These are phyloP conservation scores for Zymoseptoria tritici DNA, from an alignment of 2,329 filamentous ascomycete genomes.

Conservation along the genomic window DNA sequence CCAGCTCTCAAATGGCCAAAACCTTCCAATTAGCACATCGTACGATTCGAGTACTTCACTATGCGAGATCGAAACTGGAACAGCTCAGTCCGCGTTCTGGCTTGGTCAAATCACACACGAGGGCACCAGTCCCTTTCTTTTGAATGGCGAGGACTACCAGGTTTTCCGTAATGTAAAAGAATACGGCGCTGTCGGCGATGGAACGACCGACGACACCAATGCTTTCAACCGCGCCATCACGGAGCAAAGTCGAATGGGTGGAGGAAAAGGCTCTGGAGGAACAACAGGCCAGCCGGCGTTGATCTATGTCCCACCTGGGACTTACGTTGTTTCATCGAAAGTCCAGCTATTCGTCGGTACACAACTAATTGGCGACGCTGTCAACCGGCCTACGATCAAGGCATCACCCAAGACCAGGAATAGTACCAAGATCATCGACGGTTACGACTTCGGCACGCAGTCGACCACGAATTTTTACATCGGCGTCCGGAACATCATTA, in stretches of 20 bases:
- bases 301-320: slow-evolving; percentile 23
- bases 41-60: slow-evolving; percentile 1
- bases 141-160: slow-evolving; percentile 50
- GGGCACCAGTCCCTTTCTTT: slow-evolving; percentile 58
- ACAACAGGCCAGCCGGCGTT: slow-evolving; percentile 53
- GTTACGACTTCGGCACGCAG: slow-evolving; percentile 19
- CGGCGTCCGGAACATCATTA: slow-evolving; percentile 22
- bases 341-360: slow-evolving; percentile 86
- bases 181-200: slow-evolving; percentile 47
- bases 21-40: background rate
- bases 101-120: slow-evolving; percentile 54
- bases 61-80: slow-evolving; percentile 7
- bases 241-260: slow-evolving; percentile 10
- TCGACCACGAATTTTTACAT: slow-evolving; percentile 26
- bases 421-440: slow-evolving; percentile 16
- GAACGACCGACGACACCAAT: slow-evolving; percentile 72
- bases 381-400: slow-evolving; percentile 58
- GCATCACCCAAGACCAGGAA: slow-evolving; percentile 35
- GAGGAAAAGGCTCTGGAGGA: slow-evolving; percentile 36
- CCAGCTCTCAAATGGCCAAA: background rate
- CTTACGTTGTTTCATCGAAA: slow-evolving; percentile 59
- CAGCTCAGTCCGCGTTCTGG: slow-evolving; percentile 53
- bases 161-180: slow-evolving; percentile 42
- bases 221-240: slow-evolving; percentile 80
- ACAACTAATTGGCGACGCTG: slow-evolving; percentile 75